phyloP scores from a whole-genome alignment of 371 early-diverging fungal species.

The Mortierella sp. region DNA sequence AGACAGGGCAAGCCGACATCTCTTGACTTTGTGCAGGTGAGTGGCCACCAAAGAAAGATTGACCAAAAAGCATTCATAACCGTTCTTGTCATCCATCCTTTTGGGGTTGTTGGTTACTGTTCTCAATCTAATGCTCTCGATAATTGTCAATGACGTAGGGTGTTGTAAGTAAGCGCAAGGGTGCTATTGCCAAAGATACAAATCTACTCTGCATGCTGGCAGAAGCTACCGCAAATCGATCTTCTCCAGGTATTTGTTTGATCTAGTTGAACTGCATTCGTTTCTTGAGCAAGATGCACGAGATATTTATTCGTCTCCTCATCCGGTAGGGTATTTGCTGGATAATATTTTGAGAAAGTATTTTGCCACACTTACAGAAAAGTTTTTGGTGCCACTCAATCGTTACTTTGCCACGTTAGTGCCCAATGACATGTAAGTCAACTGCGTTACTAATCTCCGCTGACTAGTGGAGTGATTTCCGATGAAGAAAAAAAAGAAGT shows the following conservation, averaged over 20 bases:
- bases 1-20: constrained; percentile 39
- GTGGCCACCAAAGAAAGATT: not conserved
- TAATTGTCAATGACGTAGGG: constrained; percentile 53
- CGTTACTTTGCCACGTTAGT: constrained; percentile 91
- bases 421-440: constrained; percentile 69
- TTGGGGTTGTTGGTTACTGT: no score
- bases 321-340: constrained; percentile 66
- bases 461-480: not conserved
- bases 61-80: not conserved
- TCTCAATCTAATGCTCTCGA: not conserved
- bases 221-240: constrained; percentile 75
- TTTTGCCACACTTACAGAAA: constrained; percentile 93
- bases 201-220: constrained; percentile 78
- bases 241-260: constrained; percentile 64
- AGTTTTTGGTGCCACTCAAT: constrained; percentile 95
- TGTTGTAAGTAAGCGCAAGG: constrained; percentile 83
- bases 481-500: not conserved
- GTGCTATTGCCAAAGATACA: constrained; percentile 83
- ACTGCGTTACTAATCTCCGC: not conserved
- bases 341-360: constrained; percentile 93
- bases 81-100: no score
- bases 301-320: not conserved
- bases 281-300: not conserved
- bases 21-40: constrained; percentile 71
- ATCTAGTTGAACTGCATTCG: not conserved